Conservation (phyloP, 768 basidiomycete species). For the Boletus fagicola region DNA sequence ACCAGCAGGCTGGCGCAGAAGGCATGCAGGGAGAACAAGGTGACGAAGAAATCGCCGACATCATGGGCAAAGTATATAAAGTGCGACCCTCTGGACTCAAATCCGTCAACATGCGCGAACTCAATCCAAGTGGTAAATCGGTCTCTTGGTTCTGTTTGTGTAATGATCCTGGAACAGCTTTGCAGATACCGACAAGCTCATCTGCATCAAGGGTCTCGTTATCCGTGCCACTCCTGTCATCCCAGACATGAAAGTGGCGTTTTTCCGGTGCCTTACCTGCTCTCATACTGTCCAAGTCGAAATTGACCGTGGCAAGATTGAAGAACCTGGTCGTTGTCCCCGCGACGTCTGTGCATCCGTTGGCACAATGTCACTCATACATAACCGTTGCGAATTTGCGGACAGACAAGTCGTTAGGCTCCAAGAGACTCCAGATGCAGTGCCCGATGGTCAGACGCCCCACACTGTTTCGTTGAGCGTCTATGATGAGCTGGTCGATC, state of each 20-base stretch:
- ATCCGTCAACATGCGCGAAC: slow-evolving; percentile 87
- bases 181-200: slow-evolving; percentile 95
- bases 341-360: slow-evolving; percentile 87
- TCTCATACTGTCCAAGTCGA: slow-evolving; percentile 96
- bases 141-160: background rate
- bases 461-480: slow-evolving; percentile 95
- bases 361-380: slow-evolving; percentile 92
- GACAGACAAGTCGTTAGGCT: slow-evolving; percentile 94
- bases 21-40: slow-evolving; percentile 77
- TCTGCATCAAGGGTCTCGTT: slow-evolving; percentile 93
- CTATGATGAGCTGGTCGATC: slow-evolving; percentile 98
- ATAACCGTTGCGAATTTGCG: slow-evolving; percentile 95
- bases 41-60: slow-evolving; percentile 84
- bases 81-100: slow-evolving; percentile 86
- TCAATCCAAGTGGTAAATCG: slow-evolving; percentile 83
- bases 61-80: slow-evolving; percentile 87
- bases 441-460: slow-evolving; percentile 97
- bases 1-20: slow-evolving; percentile 65
- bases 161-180: background rate
- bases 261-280: slow-evolving; percentile 96
- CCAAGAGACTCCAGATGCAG: slow-evolving; percentile 97
- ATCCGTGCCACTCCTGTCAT: slow-evolving; percentile 97
- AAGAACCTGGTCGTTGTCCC: slow-evolving; percentile 88
- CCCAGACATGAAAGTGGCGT: slow-evolving; percentile 98
- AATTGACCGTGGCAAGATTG: slow-evolving; percentile 96